Evolutionary conservation across 1,139 yeast genomes (phyloP), one percentile per base, ranked within the genome.

Genomic region (Taiozyma onychis): DNA sequence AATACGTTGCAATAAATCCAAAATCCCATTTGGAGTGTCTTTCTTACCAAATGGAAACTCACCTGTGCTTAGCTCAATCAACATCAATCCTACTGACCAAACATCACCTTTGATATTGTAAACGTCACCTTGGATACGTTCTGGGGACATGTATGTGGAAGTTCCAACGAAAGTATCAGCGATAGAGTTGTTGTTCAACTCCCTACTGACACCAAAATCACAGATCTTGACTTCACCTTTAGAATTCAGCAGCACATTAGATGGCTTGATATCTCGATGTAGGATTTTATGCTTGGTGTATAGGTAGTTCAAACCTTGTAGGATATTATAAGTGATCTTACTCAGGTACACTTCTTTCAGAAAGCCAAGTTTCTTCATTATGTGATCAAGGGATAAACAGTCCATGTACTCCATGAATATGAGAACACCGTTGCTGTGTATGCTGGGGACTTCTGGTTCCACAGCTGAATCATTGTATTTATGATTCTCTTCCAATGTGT

Each of bases 151-250:
- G 64, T 93, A 93, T 2, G 96, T 89, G 1, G 97, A 89, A 1
- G 99, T 93, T 1, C 99, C 99, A 11, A 93, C 98, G 74, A 93
- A 93, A 0, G 98, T 93, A 60, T 93, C 97, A 0, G 97, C 98
- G 54, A 93, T 78, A 0, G 97, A 90, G 44, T 61, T 61, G 66
- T 91, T 90, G 51, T 89, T 88, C 52, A 93, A 75, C 65, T 90
- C 96, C 56, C 97, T 81, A 41, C 91, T 83, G 8, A 93, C 99
- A 13, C 99, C 98, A 71, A 91, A 91, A 68, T 91, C 98, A 68
- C 96, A 88, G 32, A 89, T 74, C 65, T 88, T 89, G 59, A 89
- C 82, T 57, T 82, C 84, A 22, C 97, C 97, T 55, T 77, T 78
- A 43, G 88, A 83, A 53, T 87, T 88, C 68, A 90, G 77, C 50